Percentiles rank a stretch among this genome's conserved stretches.
Evolutionary conservation across 768 basidiomycete genomes (phyloP).

Genomic region (Pisolithus marmoratus): DNA sequence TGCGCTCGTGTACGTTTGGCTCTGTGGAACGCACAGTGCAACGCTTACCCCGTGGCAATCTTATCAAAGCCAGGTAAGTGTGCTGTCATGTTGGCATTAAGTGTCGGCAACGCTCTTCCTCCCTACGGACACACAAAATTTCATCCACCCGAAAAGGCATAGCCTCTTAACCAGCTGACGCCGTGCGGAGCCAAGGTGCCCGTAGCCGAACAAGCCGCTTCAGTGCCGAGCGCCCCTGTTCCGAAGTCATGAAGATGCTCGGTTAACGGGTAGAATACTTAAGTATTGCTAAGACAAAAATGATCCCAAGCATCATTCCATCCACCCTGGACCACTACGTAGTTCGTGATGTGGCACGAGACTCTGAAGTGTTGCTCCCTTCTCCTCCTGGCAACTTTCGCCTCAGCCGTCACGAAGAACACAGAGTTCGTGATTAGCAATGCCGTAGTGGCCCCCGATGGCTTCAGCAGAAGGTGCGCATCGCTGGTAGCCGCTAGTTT

Average conservation of each 20-base stretch:
- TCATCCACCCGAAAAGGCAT: background rate
- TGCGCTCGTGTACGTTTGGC: too few relatives aligned
- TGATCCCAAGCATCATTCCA: background rate
- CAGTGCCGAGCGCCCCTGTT: background rate
- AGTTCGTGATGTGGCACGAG: slow-evolving; percentile 4
- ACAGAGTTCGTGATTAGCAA: slow-evolving; percentile 33
- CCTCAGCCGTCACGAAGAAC: slow-evolving; percentile 7
- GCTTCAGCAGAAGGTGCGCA: slow-evolving; percentile 29
- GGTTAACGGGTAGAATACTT: background rate
- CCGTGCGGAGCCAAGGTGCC: background rate
- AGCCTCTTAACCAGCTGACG: background rate
- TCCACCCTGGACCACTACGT: background rate
- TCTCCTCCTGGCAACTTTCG: slow-evolving; percentile 5
- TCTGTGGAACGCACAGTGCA: too few relatives aligned
- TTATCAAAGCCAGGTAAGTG: too few relatives aligned
- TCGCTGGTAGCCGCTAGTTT: background rate
- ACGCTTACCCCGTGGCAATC: too few relatives aligned
- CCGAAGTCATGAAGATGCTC: background rate
- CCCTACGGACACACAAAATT: too few relatives aligned
- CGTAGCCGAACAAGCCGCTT: background rate
- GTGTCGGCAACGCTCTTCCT: too few relatives aligned
- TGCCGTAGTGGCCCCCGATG: slow-evolving; percentile 38
- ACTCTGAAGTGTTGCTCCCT: slow-evolving; percentile 8
- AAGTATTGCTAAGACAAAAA: background rate
- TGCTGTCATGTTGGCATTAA: too few relatives aligned